Conservation (phyloP, 768 basidiomycete species). For the Collybia sp. region DNA sequence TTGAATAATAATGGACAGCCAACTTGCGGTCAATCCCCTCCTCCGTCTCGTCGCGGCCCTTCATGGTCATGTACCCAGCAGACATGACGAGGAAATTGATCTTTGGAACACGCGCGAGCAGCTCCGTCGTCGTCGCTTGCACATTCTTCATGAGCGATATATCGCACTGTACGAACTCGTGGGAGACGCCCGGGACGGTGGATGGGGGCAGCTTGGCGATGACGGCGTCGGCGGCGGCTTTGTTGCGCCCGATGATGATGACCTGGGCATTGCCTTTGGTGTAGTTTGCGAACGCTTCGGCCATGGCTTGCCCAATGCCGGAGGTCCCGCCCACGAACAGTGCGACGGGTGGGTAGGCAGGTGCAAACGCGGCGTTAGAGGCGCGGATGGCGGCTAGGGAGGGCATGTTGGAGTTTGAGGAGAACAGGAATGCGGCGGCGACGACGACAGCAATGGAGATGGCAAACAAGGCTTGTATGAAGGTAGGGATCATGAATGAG, state of each 20-base stretch:
- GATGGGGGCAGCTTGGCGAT: conserved; percentile 33
- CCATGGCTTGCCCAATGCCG: conserved; percentile 40
- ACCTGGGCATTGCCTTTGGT: conserved; percentile 42
- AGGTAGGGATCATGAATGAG: no score
- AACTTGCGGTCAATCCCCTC: conserved; percentile 30
- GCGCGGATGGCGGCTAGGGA: not conserved
- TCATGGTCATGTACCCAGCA: conserved; percentile 35
- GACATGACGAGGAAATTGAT: conserved; percentile 48
- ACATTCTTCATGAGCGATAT: conserved; percentile 41
- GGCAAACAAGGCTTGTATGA: no score
- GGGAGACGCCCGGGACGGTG: conserved; percentile 11
- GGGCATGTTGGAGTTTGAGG: not conserved
- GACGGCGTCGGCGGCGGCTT: conserved; percentile 37
- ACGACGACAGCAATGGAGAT: not conserved
- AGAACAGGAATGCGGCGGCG: conserved; percentile 1
- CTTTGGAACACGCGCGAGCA: conserved; percentile 30
- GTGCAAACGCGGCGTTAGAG: conserved; percentile 5
- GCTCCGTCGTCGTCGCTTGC: conserved; percentile 23
- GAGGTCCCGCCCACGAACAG: conserved; percentile 36
- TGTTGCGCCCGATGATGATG: conserved; percentile 45
- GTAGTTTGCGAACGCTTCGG: conserved; percentile 35
- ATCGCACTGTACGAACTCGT: conserved; percentile 45
- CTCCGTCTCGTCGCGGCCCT: conserved; percentile 27
- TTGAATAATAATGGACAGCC: conserved; percentile 44
- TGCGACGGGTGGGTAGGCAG: conserved; percentile 19